Conservation (phyloP, 1,139 yeast genomes). For the Saccharomyces hybrid region DNA sequence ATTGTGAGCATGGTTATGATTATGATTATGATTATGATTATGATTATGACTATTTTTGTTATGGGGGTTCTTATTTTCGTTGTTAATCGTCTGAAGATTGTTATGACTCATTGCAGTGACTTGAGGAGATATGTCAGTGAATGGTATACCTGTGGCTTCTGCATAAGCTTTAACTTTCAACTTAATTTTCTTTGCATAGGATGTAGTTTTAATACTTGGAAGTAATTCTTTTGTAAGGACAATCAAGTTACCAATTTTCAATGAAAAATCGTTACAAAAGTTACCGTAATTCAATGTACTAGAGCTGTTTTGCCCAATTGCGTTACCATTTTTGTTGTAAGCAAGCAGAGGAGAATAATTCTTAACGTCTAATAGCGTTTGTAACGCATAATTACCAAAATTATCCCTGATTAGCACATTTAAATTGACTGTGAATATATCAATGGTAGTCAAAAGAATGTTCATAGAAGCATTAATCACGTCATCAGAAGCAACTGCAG, state of each 20-base stretch:
- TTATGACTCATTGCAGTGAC: conserved; percentile 6
- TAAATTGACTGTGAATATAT: conserved; percentile 38
- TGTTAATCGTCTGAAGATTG: conserved; percentile 1
- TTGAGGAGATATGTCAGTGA: conserved; percentile 17
- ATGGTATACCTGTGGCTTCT: conserved; percentile 26
- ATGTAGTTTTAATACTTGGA: conserved; percentile 37
- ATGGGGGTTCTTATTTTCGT: neutral
- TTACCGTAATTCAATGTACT: conserved; percentile 31
- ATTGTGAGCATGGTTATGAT: neutral
- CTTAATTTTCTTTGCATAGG: conserved; percentile 38
- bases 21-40: neutral
- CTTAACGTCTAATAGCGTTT: conserved; percentile 55
- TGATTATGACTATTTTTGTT: conserved; percentile 7
- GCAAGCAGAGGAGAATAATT: conserved; percentile 24
- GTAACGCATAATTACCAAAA: conserved; percentile 80
- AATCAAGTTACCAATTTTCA: conserved; percentile 28
- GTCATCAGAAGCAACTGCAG: conserved; percentile 11
- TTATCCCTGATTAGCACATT: conserved; percentile 48
- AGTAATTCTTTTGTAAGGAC: conserved; percentile 32
- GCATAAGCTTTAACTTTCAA: conserved; percentile 32
- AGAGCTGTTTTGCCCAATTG: conserved; percentile 39
- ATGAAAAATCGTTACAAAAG: conserved; percentile 26
- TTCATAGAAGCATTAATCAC: conserved; percentile 22
- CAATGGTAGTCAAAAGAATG: conserved; percentile 27
- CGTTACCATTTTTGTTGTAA: conserved; percentile 1